phyloP scores from a whole-genome alignment of 148 eudicot species.

The Chenopodium formosanum region DNA sequence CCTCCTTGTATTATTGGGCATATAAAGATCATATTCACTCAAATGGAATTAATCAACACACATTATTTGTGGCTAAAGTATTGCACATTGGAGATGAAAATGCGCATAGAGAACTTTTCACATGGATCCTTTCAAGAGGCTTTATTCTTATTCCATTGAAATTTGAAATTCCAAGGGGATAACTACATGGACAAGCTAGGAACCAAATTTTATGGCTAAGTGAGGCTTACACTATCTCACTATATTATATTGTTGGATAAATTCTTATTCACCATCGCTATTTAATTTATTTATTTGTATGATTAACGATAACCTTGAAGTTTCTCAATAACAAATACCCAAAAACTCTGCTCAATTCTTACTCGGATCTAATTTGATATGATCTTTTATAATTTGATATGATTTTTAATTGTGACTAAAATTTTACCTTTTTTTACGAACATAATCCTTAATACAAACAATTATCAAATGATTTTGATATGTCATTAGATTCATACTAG shows the following conservation, averaged over 20 bases:
- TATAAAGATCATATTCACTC: background rate
- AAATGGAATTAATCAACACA: background rate
- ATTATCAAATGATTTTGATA: too few species aligned
- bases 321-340: too few species aligned
- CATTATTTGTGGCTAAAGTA: slow-evolving; percentile 6
- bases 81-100: slow-evolving; percentile 7
- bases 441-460: too few species aligned
- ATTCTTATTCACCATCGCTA: background rate
- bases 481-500: too few species aligned
- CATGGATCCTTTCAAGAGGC: background rate
- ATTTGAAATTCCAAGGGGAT: background rate
- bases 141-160: background rate
- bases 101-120: background rate
- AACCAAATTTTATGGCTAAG: background rate
- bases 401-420: too few species aligned
- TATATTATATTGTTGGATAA: background rate
- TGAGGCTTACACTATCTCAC: background rate
- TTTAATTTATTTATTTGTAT: background rate
- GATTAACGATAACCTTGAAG: background rate
- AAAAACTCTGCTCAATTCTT: too few species aligned
- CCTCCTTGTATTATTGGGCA: background rate
- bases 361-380: too few species aligned
- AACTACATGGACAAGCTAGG: background rate
- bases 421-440: too few species aligned
- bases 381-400: too few species aligned